A percentile compares a stretch with the other conserved stretches of the same genome.
These are phyloP conservation scores for Hericium erinaceus DNA, from an alignment of 768 basidiomycete genomes.

Conservation along the genomic window DNA sequence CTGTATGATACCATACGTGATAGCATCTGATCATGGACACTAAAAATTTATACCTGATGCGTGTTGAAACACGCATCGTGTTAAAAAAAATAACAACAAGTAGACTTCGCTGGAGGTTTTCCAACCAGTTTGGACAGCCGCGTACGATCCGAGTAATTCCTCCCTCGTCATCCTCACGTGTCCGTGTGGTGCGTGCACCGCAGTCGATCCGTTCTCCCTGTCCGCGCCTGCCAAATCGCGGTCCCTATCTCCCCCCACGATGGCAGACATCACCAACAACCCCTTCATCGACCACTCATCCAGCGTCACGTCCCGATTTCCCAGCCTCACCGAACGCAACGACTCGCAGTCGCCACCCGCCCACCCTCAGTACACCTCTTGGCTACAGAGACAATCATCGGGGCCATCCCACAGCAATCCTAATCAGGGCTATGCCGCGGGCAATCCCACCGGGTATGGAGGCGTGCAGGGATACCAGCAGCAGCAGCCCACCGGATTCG, in stretches of 20 bases:
- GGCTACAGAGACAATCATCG: conserved; percentile 27
- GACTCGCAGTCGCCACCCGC: conserved; percentile 8
- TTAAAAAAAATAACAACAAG: not conserved
- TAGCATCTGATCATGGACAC: not conserved
- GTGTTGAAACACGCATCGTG: not conserved
- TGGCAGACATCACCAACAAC: conserved; percentile 43
- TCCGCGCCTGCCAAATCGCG: not conserved
- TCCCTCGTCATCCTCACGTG: not conserved
- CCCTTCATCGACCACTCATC: conserved; percentile 54
- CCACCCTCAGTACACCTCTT: conserved; percentile 27
- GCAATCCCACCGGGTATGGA: not conserved
- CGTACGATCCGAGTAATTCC: not conserved
- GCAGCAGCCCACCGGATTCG: conserved; percentile 3
- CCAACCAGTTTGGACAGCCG: not conserved
- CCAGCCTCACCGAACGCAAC: conserved; percentile 39
- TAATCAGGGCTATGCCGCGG: not conserved
- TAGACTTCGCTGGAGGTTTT: not conserved
- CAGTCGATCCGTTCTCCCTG: not conserved
- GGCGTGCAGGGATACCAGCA: not conserved
- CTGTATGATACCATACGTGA: not conserved
- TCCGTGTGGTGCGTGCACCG: not conserved
- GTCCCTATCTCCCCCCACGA: not conserved
- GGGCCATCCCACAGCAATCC: conserved; percentile 6
- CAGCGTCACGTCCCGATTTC: conserved; percentile 39
- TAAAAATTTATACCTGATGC: not conserved